Evolutionary conservation across 2,329 filamentous ascomycete genomes (phyloP).

Genomic region (Rhynchosporium graminicola): DNA sequence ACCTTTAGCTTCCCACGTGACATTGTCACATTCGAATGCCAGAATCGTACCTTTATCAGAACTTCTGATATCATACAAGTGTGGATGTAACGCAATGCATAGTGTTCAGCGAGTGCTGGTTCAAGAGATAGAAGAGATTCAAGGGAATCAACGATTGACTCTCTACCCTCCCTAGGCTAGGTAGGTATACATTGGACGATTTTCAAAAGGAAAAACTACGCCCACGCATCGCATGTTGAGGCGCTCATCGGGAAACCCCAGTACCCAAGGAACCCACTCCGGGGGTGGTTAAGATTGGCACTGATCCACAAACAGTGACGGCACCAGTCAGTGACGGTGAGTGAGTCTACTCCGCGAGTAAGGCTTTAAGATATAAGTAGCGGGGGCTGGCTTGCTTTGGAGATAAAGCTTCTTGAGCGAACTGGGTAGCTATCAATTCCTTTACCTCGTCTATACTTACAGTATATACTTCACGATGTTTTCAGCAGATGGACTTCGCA

Average conservation of each 20-base stretch:
- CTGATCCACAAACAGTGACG: constrained; percentile 4
- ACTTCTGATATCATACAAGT: too few species aligned
- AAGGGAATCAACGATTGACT: too few species aligned
- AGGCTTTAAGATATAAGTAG: background rate
- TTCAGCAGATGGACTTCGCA: constrained; percentile 28
- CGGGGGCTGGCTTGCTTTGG: background rate
- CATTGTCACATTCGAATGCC: constrained; percentile 2
- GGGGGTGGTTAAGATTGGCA: background rate
- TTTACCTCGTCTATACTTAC: too few species aligned
- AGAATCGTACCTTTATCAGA: too few species aligned
- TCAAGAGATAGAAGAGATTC: too few species aligned
- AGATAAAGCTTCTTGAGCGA: background rate
- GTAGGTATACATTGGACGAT: too few species aligned
- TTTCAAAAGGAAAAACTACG: too few species aligned
- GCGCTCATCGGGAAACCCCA: background rate
- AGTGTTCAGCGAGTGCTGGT: too few species aligned
- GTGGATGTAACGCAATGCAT: too few species aligned
- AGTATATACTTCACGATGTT: constrained; percentile 29
- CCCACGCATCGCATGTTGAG: background rate
- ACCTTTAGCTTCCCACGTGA: too few species aligned
- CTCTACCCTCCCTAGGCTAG: too few species aligned
- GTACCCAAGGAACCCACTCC: background rate
- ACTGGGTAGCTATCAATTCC: background rate
- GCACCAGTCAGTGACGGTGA: background rate
- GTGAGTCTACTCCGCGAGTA: background rate